A percentile compares a stretch with the other conserved stretches of the same genome.
phyloP scores from a whole-genome alignment of 2,329 filamentous ascomycete species.

The Xylariomycetidae sp. region DNA sequence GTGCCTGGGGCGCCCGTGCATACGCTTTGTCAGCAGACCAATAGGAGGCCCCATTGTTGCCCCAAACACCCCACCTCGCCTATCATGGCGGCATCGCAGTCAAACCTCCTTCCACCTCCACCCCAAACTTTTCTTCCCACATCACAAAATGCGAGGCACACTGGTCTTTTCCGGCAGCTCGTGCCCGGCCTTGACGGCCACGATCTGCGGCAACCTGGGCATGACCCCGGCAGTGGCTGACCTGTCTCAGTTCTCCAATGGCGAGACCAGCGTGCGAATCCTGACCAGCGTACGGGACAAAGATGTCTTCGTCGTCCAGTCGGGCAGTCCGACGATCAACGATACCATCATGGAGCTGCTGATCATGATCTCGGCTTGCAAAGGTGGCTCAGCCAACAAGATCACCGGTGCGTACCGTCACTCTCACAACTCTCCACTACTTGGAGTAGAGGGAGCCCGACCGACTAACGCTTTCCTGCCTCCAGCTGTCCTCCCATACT shows the following conservation, averaged over 20 bases:
- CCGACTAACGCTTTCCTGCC: constrained; percentile 8
- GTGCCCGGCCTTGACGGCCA: constrained; percentile 56
- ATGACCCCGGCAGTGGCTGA: constrained; percentile 60
- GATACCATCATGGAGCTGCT: constrained; percentile 98
- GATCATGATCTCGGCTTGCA: constrained; percentile 98
- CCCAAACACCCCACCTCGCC: neutral
- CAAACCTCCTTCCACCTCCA: constrained; percentile 15
- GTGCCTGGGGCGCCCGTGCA: no score
- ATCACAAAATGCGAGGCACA: constrained; percentile 53
- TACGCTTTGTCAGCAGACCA: neutral
- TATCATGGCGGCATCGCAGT: constrained; percentile 1
- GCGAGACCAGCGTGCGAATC: constrained; percentile 65
- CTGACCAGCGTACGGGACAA: constrained; percentile 83
- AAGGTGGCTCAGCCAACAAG: constrained; percentile 93
- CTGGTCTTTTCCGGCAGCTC: constrained; percentile 64
- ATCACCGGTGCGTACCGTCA: constrained; percentile 67
- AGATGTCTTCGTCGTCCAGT: constrained; percentile 98
- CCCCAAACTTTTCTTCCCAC: constrained; percentile 23
- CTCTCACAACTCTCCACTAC: constrained; percentile 2
- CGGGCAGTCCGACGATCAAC: constrained; percentile 91
- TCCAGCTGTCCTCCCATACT: constrained; percentile 88
- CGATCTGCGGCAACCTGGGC: constrained; percentile 63
- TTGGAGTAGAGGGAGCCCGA: no score
- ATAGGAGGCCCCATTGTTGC: neutral
- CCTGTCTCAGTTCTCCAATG: constrained; percentile 66